Percentiles rank a stretch among this genome's conserved stretches.
These are phyloP conservation scores for Blepharisma stoltei DNA, from an alignment of 73 alveolate genomes.

Conservation along the genomic window DNA sequence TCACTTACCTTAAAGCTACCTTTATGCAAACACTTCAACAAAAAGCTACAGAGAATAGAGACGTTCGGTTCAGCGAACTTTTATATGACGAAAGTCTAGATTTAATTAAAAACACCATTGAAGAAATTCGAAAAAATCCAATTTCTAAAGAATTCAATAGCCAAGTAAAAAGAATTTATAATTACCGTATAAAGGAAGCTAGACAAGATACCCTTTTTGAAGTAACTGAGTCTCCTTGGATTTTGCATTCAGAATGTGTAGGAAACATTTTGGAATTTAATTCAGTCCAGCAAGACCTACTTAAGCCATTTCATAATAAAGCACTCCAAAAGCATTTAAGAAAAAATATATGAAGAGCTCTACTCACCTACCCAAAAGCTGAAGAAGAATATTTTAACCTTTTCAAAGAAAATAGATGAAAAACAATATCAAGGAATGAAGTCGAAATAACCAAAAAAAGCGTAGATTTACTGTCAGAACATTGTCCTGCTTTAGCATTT, in stretches of 20 bases:
- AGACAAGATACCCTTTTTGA: background rate
- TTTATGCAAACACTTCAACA: background rate
- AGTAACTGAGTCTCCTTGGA: conserved; percentile 28
- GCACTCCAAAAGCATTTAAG: conserved; percentile 11
- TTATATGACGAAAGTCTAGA: conserved; percentile 12
- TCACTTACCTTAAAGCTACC: background rate
- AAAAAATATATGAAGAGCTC: conserved; percentile 16
- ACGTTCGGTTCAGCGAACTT: conserved; percentile 9
- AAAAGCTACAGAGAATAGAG: conserved; percentile 12
- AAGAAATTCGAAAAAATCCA: background rate
- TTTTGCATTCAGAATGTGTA: conserved; percentile 13
- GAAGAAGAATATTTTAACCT: conserved; percentile 12
- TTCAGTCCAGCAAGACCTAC: background rate
- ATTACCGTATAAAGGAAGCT: conserved; percentile 8
- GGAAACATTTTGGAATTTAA: conserved; percentile 4
- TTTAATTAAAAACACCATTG: background rate
- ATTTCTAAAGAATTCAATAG: background rate
- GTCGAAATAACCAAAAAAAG: conserved; percentile 23
- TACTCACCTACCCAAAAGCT: conserved; percentile 9
- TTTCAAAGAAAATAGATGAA: conserved; percentile 15
- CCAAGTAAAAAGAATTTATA: conserved; percentile 22
- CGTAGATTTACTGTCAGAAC: conserved; percentile 20
- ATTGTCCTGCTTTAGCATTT: conserved; percentile 8
- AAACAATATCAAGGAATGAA: conserved; percentile 2
- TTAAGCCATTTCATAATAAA: conserved; percentile 18